These are phyloP conservation scores for Neocallimastix lanati DNA, from an alignment of 192 early-diverging fungal genomes.

Conservation along the genomic window DNA sequence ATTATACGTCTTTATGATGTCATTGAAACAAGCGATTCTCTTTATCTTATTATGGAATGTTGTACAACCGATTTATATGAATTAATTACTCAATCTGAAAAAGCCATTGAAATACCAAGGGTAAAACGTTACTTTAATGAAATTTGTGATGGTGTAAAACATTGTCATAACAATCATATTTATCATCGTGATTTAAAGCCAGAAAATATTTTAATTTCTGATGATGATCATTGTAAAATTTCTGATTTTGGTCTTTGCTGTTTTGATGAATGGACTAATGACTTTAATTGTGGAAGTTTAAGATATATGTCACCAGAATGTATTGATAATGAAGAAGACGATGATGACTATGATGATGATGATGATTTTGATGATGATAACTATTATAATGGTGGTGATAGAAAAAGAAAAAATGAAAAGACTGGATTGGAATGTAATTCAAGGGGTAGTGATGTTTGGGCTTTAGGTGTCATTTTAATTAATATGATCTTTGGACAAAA, in stretches of 20 bases:
- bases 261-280: constrained; percentile 42
- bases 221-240: background rate
- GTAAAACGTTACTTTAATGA: background rate
- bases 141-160: constrained; percentile 59
- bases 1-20: constrained; percentile 74
- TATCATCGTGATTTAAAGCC: constrained; percentile 88
- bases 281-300: constrained; percentile 71
- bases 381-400: background rate
- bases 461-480: background rate
- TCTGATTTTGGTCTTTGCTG: constrained; percentile 5
- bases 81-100: background rate
- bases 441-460: background rate
- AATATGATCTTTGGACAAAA: background rate
- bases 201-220: constrained; percentile 20
- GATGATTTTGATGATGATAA: background rate
- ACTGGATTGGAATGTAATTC: background rate
- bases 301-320: constrained; percentile 74
- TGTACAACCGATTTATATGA: constrained; percentile 47
- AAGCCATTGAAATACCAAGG: background rate
- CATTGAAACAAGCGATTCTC: constrained; percentile 69
- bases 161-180: constrained; percentile 56
- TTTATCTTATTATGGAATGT: constrained; percentile 91
- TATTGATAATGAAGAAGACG: background rate
- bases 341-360: background rate
- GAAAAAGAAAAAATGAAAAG: background rate